Evolutionary conservation across 768 basidiomycete species (phyloP), one percentile per base, ranked within the genome.

Genomic region (Tricholoma saponaceum): DNA sequence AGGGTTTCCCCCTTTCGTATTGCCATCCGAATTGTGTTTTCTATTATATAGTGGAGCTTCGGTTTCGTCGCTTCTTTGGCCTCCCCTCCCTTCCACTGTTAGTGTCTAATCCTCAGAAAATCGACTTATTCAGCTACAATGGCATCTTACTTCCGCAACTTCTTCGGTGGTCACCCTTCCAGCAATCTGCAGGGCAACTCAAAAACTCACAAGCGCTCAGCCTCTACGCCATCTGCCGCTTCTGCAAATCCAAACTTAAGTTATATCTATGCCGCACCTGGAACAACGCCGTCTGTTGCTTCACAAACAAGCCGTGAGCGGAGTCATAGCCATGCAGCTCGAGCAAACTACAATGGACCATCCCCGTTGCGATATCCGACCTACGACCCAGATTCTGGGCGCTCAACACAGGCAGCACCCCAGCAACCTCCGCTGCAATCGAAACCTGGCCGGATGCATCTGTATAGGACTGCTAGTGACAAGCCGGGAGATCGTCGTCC

Each of bases 111-210:
- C 18, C 43, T 13, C 9, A 14, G 10, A 23, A 16, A 3, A 12
- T 14, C 14, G 0, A 28, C 43, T 46, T 26, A n/a, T 10, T 55
- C 3, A 10, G 50, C 54, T 43, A 16, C n/a, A 5, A 82, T 82
- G 81, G 74, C 79, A 51, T 76, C 81, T 32, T 79, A 80, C 70
- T 64, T 83, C 57, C 81, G 81, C 59, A 79, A 41, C 56, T 57
- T 64, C 57, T 59, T 63, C 39, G 52, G 52, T 50, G 67, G 62
- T 41, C 52, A 56, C 22, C 51, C 69, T 54, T 60, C 33, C n/a
- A 30, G 50, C 52, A 58, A 57, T 41, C 66, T 62, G 62, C 63
- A 51, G 59, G 63, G 58, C 25, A 62, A 68, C 46, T 65, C 76
- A 56, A 82, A 75, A 67, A 67, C 77, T 35, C 77, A 80, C 60